Conservation (phyloP, 768 basidiomycete species). For the Mycena sanguinolenta region DNA sequence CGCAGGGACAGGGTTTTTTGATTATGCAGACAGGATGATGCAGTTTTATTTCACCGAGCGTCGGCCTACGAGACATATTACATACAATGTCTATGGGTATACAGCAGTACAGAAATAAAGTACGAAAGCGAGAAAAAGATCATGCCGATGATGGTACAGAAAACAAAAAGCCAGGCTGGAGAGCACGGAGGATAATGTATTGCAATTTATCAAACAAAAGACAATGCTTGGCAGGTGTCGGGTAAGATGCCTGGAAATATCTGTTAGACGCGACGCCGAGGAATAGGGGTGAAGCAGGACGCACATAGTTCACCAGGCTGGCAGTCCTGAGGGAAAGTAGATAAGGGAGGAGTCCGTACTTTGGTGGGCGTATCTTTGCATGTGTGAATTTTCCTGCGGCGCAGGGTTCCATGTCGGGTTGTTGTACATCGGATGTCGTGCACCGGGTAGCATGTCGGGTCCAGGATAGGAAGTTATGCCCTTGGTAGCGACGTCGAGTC, state of each 20-base stretch:
- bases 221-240: background rate
- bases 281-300: background rate
- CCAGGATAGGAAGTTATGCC: background rate
- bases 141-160: background rate
- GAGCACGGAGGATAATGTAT: background rate
- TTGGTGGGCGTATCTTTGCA: conserved; percentile 20
- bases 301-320: background rate
- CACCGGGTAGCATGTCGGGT: background rate
- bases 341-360: conserved; percentile 7
- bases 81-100: background rate
- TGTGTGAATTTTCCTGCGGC: conserved; percentile 2
- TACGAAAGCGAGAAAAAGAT: background rate
- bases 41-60: background rate
- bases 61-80: background rate
- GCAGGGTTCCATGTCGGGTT: background rate
- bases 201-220: background rate
- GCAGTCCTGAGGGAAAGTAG: background rate
- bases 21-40: background rate
- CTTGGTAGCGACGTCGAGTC: background rate
- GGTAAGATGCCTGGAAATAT: background rate
- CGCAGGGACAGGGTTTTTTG: background rate
- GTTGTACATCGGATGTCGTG: background rate
- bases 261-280: background rate
- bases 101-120: background rate
- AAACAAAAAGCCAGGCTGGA: background rate